These are phyloP conservation scores for Lineolata rhizophorae DNA, from an alignment of 495 filamentous ascomycete genomes.

Conservation along the genomic window DNA sequence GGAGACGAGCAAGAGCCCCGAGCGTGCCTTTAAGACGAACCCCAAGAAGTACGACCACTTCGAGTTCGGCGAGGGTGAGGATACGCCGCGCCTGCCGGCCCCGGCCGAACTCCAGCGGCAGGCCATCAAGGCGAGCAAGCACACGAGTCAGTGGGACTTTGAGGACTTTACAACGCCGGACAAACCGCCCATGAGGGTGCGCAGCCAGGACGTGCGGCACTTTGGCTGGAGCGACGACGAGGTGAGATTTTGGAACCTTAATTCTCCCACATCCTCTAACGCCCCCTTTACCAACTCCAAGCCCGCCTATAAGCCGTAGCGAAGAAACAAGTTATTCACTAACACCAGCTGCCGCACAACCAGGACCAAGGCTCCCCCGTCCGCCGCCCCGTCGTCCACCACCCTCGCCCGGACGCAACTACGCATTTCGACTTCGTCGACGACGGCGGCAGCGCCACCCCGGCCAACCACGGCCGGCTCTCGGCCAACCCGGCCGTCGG, in stretches of 20 bases:
- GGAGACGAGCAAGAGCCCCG: conserved; percentile 16
- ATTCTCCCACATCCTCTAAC: background rate
- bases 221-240: conserved; percentile 51
- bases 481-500: too few relatives aligned
- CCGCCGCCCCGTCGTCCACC: conserved; percentile 28
- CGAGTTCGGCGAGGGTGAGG: conserved; percentile 48
- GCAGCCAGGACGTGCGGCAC: conserved; percentile 36
- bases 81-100: conserved; percentile 13
- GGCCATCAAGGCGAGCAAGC: conserved; percentile 32
- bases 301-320: too few relatives aligned
- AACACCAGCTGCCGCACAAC: background rate
- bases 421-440: conserved; percentile 58
- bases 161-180: conserved; percentile 65
- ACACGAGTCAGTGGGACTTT: conserved; percentile 58
- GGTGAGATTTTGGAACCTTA: conserved; percentile 5
- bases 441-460: conserved; percentile 25
- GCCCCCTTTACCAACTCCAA: background rate
- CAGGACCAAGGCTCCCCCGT: conserved; percentile 16
- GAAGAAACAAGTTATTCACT: too few relatives aligned
- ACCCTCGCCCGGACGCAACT: conserved; percentile 57
- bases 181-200: conserved; percentile 31
- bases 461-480: conserved; percentile 14
- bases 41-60: conserved; percentile 73
- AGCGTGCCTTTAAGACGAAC: conserved; percentile 34
- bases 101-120: conserved; percentile 17